These are phyloP conservation scores for Leccinum imitatum DNA, from an alignment of 768 basidiomycete species.

Conservation along the genomic window DNA sequence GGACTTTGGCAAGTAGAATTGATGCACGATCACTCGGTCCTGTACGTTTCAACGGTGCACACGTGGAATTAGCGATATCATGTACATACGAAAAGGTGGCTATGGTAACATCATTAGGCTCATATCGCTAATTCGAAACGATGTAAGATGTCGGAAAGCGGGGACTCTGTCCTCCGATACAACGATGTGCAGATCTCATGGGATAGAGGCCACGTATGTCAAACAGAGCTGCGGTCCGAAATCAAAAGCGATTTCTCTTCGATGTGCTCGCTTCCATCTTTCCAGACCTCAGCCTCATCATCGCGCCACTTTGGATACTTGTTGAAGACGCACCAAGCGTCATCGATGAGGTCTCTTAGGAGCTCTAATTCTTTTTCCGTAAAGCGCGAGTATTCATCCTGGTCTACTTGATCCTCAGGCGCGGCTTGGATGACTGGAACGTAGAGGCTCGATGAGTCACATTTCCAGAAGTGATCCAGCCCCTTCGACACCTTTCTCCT, in stretches of 20 bases:
- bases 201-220: neutral
- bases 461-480: conserved; percentile 13
- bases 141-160: neutral
- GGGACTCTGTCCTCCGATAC: neutral
- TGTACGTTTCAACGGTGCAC: neutral
- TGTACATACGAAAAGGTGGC: neutral
- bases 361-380: conserved; percentile 7
- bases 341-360: conserved; percentile 17
- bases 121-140: neutral
- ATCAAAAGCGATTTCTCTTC: conserved; percentile 2
- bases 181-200: no score
- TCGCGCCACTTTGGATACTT: conserved; percentile 14
- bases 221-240: conserved; percentile 5
- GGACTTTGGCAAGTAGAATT: neutral
- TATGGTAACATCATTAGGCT: neutral
- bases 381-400: conserved; percentile 8
- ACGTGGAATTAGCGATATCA: neutral
- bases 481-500: conserved; percentile 23
- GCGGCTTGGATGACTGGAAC: conserved; percentile 11
- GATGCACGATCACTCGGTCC: neutral
- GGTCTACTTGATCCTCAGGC: conserved; percentile 12
- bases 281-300: neutral
- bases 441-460: conserved; percentile 5
- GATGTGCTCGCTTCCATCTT: neutral
- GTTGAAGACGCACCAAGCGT: conserved; percentile 26